Conservation (phyloP, 2,329 filamentous ascomycete genomes). For the Acephala macrosclerotiorum region DNA sequence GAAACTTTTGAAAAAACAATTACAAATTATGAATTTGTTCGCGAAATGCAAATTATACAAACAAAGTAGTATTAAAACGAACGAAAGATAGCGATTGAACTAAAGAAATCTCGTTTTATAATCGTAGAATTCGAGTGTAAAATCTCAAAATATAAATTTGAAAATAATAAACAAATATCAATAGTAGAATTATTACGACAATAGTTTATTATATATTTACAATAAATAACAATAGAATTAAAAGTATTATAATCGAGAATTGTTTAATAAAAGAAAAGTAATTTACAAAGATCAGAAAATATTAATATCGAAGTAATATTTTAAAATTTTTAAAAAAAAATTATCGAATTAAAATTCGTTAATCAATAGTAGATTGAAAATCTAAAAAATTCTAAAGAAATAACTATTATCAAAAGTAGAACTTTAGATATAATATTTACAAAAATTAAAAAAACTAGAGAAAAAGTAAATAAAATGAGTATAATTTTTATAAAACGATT, state of each 20-base stretch:
- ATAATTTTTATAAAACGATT: constrained; percentile 30
- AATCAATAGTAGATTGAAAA: constrained; percentile 30
- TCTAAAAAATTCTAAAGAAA: constrained; percentile 29
- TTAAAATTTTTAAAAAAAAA: constrained; percentile 30
- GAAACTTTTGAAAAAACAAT: constrained; percentile 29
- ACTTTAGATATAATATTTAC: constrained; percentile 32
- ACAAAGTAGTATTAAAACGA: constrained; percentile 15
- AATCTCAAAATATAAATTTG: constrained; percentile 29
- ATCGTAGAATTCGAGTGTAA: constrained; percentile 29
- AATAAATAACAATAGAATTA: constrained; percentile 21
- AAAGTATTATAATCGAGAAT: constrained; percentile 26
- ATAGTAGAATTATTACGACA: constrained; percentile 28
- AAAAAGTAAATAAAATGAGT: constrained; percentile 33
- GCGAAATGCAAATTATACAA: constrained; percentile 23
- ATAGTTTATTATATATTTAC: constrained; percentile 28
- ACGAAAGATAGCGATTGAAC: constrained; percentile 12
- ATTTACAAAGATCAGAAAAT: constrained; percentile 28
- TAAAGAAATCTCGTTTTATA: constrained; percentile 27
- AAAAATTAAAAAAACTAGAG: constrained; percentile 33
- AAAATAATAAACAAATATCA: constrained; percentile 30
- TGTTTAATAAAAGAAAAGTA: constrained; percentile 26
- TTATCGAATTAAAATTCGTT: constrained; percentile 30
- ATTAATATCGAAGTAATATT: constrained; percentile 27
- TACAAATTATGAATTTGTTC: constrained; percentile 25
- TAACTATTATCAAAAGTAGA: constrained; percentile 26